These are phyloP conservation scores for Salicornia ramosissima DNA, from an alignment of 148 eudicot genomes.

Conservation along the genomic window DNA sequence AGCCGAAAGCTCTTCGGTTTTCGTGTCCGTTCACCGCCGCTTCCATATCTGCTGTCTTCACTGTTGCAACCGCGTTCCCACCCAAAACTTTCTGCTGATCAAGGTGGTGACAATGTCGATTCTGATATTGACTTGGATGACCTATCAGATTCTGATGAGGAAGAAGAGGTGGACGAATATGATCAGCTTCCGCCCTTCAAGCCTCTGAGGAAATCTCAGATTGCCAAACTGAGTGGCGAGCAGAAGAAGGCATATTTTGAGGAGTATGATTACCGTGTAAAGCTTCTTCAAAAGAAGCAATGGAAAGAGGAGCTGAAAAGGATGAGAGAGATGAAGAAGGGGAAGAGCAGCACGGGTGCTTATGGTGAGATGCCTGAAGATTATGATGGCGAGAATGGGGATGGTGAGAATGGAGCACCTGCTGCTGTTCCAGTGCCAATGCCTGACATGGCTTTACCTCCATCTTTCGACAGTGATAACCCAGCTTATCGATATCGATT, in stretches of 20 bases:
- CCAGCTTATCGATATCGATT: conserved; percentile 87
- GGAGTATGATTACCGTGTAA: conserved; percentile 89
- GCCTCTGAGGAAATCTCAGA: conserved; percentile 74
- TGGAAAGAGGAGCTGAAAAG: conserved; percentile 89
- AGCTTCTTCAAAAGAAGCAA: conserved; percentile 92
- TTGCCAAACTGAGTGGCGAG: conserved; percentile 66
- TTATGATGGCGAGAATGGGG: conserved; percentile 46
- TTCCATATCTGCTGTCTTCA: conserved; percentile 75
- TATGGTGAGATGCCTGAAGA: conserved; percentile 52
- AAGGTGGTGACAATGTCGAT: conserved; percentile 73
- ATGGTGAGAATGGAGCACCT: conserved; percentile 51
- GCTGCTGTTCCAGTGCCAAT: conserved; percentile 86
- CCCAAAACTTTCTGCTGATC: conserved; percentile 82
- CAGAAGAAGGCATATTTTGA: conserved; percentile 88
- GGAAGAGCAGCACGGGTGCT: conserved; percentile 36
- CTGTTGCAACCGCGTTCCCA: conserved; percentile 84
- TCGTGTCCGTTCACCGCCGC: conserved; percentile 77
- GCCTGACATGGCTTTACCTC: conserved; percentile 94
- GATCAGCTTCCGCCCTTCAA: conserved; percentile 96
- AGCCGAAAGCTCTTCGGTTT: conserved; percentile 79
- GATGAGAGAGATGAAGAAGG: conserved; percentile 62
- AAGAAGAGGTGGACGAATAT: conserved; percentile 84
- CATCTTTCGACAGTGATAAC: conserved; percentile 82
- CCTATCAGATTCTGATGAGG: conserved; percentile 72
- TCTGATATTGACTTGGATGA: conserved; percentile 83